Percentiles rank a stretch among this genome's conserved stretches.
Conservation (phyloP, 2,329 filamentous ascomycete species). For the Fusarium illudens region DNA sequence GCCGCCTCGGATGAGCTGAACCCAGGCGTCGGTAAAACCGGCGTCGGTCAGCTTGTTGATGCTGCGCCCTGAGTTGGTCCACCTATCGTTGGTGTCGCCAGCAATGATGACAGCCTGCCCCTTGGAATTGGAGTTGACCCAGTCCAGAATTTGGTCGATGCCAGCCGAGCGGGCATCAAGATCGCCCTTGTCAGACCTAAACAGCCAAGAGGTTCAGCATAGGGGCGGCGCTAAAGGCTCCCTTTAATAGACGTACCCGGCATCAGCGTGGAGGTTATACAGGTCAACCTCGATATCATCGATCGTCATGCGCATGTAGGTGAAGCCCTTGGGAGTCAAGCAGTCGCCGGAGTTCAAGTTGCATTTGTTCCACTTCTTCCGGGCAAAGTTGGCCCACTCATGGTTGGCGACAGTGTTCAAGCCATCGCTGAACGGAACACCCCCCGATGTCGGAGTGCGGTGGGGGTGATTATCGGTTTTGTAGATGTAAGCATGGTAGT, state of each 20-base stretch:
- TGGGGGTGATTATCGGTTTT: conserved; percentile 65
- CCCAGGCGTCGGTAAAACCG: conserved; percentile 66
- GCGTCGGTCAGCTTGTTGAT: conserved; percentile 61
- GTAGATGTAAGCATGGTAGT: conserved; percentile 72
- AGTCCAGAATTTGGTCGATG: conserved; percentile 65
- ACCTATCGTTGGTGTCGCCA: conserved; percentile 73
- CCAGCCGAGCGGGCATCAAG: conserved; percentile 65
- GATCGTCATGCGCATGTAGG: conserved; percentile 67
- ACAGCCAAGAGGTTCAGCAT: not conserved
- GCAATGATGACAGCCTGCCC: conserved; percentile 71
- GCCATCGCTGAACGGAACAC: conserved; percentile 68
- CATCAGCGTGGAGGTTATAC: conserved; percentile 74
- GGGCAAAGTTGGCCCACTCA: conserved; percentile 60
- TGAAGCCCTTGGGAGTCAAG: conserved; percentile 75
- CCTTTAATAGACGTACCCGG: conserved; percentile 48
- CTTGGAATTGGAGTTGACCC: conserved; percentile 63
- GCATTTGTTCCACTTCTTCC: conserved; percentile 68
- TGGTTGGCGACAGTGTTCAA: conserved; percentile 71
- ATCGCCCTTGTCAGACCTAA: conserved; percentile 48
- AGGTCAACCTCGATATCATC: conserved; percentile 66
- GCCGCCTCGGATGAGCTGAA: conserved; percentile 61
- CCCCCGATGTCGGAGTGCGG: conserved; percentile 71
- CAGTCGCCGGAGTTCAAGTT: conserved; percentile 68
- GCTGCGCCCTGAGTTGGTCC: conserved; percentile 57
- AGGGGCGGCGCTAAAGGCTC: not conserved